Evolutionary conservation across 116 monocot genomes (phyloP).

Genomic region (Iris pallida): DNA sequence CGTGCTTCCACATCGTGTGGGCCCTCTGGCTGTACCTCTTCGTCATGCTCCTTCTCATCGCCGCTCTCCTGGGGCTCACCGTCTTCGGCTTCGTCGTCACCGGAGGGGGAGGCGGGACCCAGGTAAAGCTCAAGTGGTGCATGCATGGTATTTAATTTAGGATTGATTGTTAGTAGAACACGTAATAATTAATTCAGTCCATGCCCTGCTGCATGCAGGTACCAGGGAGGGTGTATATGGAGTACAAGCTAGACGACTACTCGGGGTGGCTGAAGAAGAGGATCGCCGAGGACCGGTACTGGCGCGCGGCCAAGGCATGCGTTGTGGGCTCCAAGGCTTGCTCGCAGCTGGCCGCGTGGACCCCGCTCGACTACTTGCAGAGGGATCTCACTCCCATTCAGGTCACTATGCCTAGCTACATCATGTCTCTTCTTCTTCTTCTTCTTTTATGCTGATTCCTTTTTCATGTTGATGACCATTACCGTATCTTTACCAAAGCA

Average conservation of each 20-base stretch:
- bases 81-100: constrained; percentile 72
- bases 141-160: no score
- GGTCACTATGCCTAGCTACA: no score
- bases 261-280: constrained; percentile 35
- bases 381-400: constrained; percentile 47
- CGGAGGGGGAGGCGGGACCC: constrained; percentile 43
- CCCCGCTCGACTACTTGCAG: constrained; percentile 45
- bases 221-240: constrained; percentile 52
- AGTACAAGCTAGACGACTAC: constrained; percentile 34
- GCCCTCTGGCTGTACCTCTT: constrained; percentile 83
- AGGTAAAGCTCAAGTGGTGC: constrained; percentile 16
- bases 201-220: not conserved
- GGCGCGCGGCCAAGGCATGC: constrained; percentile 39
- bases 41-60: constrained; percentile 66
- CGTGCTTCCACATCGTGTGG: constrained; percentile 62
- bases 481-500: no score
- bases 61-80: constrained; percentile 44
- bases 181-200: no score
- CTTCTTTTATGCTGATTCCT: not conserved
- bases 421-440: not conserved
- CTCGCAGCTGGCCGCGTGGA: constrained; percentile 24
- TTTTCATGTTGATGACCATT: no score
- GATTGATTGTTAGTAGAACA: no score
- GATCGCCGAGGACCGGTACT: constrained; percentile 26
- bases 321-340: constrained; percentile 42